Conservation (phyloP, 1,284 basidiomycete species). For the Nidula niveotomentosa region DNA sequence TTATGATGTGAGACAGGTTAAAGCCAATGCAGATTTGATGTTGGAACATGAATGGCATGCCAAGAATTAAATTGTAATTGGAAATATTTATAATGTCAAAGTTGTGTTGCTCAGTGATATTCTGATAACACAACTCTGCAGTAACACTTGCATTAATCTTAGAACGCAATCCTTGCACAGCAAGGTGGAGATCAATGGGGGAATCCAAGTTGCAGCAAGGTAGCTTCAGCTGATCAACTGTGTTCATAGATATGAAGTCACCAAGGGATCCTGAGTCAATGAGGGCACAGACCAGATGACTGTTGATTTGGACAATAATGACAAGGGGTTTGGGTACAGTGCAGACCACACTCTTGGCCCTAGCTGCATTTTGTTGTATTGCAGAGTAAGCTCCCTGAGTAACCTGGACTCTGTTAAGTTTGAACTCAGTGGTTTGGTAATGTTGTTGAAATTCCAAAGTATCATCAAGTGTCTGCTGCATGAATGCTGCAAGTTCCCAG, state of each 20-base stretch:
- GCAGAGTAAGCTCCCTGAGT: too few species aligned
- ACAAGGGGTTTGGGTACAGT: conserved; percentile 8
- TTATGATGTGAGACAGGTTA: conserved; percentile 14
- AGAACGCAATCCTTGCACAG: conserved; percentile 1
- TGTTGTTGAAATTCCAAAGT: too few species aligned
- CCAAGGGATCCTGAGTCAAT: too few species aligned
- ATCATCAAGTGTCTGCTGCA: too few species aligned
- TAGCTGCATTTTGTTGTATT: too few species aligned
- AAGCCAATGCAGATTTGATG: conserved; percentile 20
- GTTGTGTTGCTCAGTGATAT: neutral
- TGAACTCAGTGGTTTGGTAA: too few species aligned
- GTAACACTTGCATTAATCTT: conserved; percentile 1
- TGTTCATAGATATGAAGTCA: conserved; percentile 7
- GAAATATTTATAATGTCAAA: conserved; percentile 4
- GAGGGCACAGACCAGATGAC: conserved; percentile 1
- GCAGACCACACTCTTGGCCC: too few species aligned
- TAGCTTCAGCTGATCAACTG: conserved; percentile 7
- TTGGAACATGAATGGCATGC: conserved; percentile 17
- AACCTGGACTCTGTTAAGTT: too few species aligned
- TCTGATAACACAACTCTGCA: conserved; percentile 2
- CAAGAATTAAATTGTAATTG: conserved; percentile 5
- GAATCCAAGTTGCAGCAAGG: too few species aligned
- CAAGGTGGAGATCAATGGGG: conserved; percentile 4
- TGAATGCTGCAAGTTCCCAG: too few species aligned
- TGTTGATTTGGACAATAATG: conserved; percentile 3